These are phyloP conservation scores for Aspergillus haitiensis DNA, from an alignment of 495 filamentous ascomycete species.

Conservation along the genomic window DNA sequence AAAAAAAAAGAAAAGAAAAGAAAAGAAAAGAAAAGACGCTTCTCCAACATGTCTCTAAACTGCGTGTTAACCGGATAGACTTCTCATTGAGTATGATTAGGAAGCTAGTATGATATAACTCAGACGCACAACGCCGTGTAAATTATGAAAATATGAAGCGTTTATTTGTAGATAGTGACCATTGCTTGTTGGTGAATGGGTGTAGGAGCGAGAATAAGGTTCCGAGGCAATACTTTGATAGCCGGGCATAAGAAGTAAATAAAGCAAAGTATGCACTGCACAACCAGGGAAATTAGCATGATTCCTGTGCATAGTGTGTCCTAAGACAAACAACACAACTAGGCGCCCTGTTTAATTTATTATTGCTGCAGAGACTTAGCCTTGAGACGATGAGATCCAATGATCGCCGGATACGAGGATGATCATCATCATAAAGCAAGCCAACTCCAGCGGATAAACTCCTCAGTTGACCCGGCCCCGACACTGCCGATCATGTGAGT, in stretches of 20 bases:
- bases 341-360: neutral
- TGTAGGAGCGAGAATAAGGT: no score
- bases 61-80: no score
- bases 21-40: no score
- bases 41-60: no score
- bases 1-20: no score
- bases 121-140: no score
- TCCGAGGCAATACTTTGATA: no score
- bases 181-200: neutral
- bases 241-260: no score
- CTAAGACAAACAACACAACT: neutral
- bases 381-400: neutral
- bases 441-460: constrained; percentile 15
- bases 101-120: no score
- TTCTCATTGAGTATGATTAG: no score
- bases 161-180: neutral
- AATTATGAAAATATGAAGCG: no score
- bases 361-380: constrained; percentile 8
- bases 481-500: constrained; percentile 34
- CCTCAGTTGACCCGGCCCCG: constrained; percentile 24
- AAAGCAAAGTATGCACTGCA: no score
- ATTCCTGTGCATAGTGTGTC: neutral
- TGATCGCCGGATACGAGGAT: neutral
- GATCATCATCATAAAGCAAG: neutral
- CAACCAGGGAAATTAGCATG: neutral